Conservation (phyloP, 352 stramenopile genomes). For the Bremia lactucae region DNA sequence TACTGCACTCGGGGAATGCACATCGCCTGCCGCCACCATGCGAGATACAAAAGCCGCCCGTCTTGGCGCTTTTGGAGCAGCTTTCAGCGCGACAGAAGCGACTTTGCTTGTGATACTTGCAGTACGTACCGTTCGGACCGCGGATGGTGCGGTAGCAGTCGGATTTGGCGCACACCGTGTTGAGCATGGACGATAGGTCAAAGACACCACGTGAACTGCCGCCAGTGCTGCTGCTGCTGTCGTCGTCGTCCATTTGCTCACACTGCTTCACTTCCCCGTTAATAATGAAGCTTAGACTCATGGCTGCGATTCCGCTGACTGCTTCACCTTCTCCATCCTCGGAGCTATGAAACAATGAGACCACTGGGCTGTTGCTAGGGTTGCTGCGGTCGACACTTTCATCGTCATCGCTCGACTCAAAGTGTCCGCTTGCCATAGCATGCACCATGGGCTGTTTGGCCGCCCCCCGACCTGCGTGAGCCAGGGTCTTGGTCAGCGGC, state of each 20-base stretch:
- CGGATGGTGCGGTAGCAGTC: constrained; percentile 74
- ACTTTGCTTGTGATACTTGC: constrained; percentile 80
- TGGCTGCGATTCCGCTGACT: constrained; percentile 52
- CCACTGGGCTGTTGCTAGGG: background rate
- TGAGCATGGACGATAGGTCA: constrained; percentile 59
- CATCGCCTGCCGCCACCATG: constrained; percentile 66
- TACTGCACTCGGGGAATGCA: constrained; percentile 60
- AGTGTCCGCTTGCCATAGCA: constrained; percentile 20
- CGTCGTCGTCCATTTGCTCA: constrained; percentile 17
- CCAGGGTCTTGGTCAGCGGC: constrained; percentile 15
- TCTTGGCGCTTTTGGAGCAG: constrained; percentile 74
- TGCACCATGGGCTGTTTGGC: constrained; percentile 13
- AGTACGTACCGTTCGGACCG: constrained; percentile 53
- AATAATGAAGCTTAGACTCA: constrained; percentile 81
- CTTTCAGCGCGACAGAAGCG: constrained; percentile 60
- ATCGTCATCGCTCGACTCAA: constrained; percentile 24
- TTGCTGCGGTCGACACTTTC: constrained; percentile 21
- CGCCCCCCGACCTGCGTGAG: constrained; percentile 11
- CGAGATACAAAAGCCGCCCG: constrained; percentile 62
- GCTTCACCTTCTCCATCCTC: constrained; percentile 26
- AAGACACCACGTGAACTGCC: constrained; percentile 26
- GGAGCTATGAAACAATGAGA: constrained; percentile 11
- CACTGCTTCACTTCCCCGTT: constrained; percentile 41
- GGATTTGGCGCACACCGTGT: constrained; percentile 65
- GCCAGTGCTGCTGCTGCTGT: constrained; percentile 22